Evolutionary conservation across 192 early-diverging fungal species (phyloP), one percentile per base, ranked within the genome.

Genomic region (Dissophora globulifera): DNA sequence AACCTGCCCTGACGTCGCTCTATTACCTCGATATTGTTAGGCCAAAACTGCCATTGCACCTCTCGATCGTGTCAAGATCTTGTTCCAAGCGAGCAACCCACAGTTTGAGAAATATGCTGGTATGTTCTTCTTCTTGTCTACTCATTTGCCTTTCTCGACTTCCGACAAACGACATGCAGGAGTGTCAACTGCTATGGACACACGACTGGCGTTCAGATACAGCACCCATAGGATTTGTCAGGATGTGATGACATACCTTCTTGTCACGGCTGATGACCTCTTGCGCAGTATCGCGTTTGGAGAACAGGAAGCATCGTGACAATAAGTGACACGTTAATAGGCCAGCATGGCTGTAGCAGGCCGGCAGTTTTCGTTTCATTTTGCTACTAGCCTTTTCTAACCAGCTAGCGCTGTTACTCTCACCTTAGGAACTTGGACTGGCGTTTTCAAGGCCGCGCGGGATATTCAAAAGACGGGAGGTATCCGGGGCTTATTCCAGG

Each of bases 401-500:
- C n/a, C n/a, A n/a, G n/a, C 26, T 1, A 26, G 16, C 17, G 22
- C 32, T 52, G 4, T 32, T 58, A 16, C 27, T 43, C 45, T 2
- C n/a, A n/a, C 3, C 23, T 46, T 68, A 93, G 93, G 93, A 5
- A 85, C 87, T 22, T 92, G 89, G 78, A 78, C 80, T 0, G 97
- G 97, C 10, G 88, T 93, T n/a, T 92, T 97, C 67, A 82, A 87
- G 32, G 97, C 96, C 17, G 86, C 85, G 15, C 57, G 85, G 32
- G 87, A 92, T 13, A 96, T 99, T 40, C 84, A 92, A 38, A 67
- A 78, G 51, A 70, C 81, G 12, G 84, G 88, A 78, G 97, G 97
- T 1, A 31, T 91, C 5, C 80, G 79, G 4, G 96, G 95, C 4
- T 84, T 99, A 26, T 97, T 96, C 59, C 95, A 96, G 82, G 97